Base-by-base conservation (phyloP, 179 eudicot species). In the Spergularia azorica region DNA sequence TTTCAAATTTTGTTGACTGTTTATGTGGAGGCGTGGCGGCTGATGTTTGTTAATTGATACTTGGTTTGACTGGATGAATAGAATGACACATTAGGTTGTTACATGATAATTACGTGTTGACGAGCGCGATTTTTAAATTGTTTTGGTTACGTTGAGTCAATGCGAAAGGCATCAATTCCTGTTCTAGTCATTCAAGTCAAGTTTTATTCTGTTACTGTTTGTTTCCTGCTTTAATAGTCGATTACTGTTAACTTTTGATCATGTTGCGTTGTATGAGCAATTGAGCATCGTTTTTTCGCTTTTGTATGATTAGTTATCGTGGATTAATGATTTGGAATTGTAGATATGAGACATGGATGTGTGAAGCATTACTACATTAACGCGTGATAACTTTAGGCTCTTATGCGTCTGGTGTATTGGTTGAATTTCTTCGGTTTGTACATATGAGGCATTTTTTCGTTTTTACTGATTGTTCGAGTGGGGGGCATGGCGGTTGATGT, bases 61-160 rank as follows among this genome's bases (percentile, higher is more conserved):
- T 67, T 77, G 77, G 77, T 77, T 73, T 75, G 74, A 78, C 2
- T 54, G 75, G 63, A 26, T 26, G 32, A 26, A 48, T 9, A 18
- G 32, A 0, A 56, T 61, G 15, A 18, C 17, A 52, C 17, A n/a
- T 38, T 39, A 21, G n/a, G 76, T 63, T 63, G 70, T 46, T 54
- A 18, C 43, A 20, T 71, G 57, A 63, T 54, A 14, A 72, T 72
- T 65, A 56, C 36, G 63, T 72, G 77, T 72, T 78, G 65, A 57
- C 70, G 46, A 5, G 39, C 14, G 55, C 65, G 51, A 41, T 21
- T 11, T 3, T 39, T 21, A 12, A 18, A 18, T 55, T 26, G 17
- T 58, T 39, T 41, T 8, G 10, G 39, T 70, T 0, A 62, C 57
- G 7, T 69, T 50, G 17, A 62, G 66, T 61, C 66, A 21, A 46